These are phyloP conservation scores for Sarcomyxa edulis DNA, from an alignment of 768 basidiomycete genomes.

Conservation along the genomic window DNA sequence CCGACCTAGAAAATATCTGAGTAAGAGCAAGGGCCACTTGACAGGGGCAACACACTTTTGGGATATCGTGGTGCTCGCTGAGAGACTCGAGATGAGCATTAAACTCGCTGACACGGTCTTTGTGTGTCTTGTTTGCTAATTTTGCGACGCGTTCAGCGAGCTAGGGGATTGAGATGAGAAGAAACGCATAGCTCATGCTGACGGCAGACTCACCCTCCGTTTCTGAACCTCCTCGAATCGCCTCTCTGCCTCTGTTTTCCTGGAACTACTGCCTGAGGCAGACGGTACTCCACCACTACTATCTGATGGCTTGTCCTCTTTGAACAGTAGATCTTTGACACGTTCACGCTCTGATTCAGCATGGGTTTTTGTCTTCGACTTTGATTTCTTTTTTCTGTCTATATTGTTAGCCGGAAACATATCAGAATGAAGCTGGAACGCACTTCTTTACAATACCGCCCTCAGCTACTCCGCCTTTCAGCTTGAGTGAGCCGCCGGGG, in stretches of 20 bases:
- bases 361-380: slow-evolving; percentile 50
- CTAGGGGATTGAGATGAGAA: slow-evolving; percentile 30
- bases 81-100: slow-evolving; percentile 81
- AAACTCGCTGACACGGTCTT: slow-evolving; percentile 89
- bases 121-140: slow-evolving; percentile 82
- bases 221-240: slow-evolving; percentile 87
- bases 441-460: slow-evolving; percentile 85
- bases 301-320: slow-evolving; percentile 48
- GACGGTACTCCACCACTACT: slow-evolving; percentile 62
- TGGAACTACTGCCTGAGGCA: slow-evolving; percentile 39
- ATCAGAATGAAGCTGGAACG: slow-evolving; percentile 17
- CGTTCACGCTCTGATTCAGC: slow-evolving; percentile 40
- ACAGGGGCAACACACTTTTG: slow-evolving; percentile 63
- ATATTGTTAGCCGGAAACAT: slow-evolving; percentile 7
- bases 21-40: slow-evolving; percentile 9
- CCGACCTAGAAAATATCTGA: slow-evolving; percentile 54
- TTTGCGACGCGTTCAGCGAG: slow-evolving; percentile 70
- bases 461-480: slow-evolving; percentile 78
- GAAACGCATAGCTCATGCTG: background rate
- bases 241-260: slow-evolving; percentile 83
- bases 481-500: slow-evolving; percentile 84
- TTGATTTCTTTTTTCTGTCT: slow-evolving; percentile 82
- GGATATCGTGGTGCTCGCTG: slow-evolving; percentile 93
- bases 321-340: slow-evolving; percentile 44
- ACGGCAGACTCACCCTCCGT: slow-evolving; percentile 53